phyloP scores from a whole-genome alignment of 106 monocot genomes.

The Agapanthus africanus region DNA sequence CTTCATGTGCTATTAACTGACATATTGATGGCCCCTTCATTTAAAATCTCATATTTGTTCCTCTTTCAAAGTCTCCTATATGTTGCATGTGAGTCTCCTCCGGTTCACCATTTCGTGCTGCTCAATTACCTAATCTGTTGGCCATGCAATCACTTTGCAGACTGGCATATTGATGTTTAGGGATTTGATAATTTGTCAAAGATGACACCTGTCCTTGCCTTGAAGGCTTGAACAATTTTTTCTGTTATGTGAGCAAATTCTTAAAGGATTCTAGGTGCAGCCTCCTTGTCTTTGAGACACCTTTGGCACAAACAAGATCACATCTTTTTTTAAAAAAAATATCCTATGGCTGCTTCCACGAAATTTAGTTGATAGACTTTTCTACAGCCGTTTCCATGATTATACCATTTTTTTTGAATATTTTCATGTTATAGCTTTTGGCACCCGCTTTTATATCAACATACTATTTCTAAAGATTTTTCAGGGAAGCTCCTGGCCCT shows the following conservation, averaged over 20 bases:
- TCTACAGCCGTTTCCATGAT: background rate
- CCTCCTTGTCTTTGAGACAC: background rate
- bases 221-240: background rate
- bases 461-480: background rate
- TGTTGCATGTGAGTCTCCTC: background rate
- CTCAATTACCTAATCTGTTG: background rate
- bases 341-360: background rate
- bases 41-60: no score
- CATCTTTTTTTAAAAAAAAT: background rate
- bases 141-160: background rate
- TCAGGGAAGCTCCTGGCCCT: background rate
- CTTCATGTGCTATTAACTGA: background rate
- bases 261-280: background rate
- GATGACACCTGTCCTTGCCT: background rate
- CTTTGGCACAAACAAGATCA: background rate
- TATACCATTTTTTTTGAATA: background rate
- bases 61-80: background rate
- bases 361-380: background rate
- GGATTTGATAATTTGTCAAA: background rate
- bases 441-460: background rate
- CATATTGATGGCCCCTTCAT: no score
- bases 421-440: background rate
- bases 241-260: no score
- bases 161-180: background rate
- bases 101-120: background rate